A percentile compares a stretch with the other conserved stretches of the same genome.
Evolutionary conservation across 75 land plant species (phyloP).

Genomic region (Cunninghamia lanceolata): DNA sequence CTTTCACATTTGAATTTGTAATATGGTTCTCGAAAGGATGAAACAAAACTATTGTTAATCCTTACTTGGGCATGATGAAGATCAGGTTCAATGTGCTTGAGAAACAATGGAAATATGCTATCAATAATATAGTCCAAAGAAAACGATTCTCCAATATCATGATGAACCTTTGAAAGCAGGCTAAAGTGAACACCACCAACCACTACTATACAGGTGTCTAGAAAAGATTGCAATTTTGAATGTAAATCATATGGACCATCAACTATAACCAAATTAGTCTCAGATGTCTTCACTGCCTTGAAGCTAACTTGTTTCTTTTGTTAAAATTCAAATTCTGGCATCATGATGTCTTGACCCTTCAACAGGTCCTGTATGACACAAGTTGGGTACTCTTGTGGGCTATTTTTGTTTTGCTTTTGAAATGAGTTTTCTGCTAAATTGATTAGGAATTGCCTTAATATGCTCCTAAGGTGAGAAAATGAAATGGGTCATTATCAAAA

Average conservation of each 20-base stretch:
- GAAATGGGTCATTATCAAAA: too few relatives aligned
- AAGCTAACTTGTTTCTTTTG: conserved; percentile 70
- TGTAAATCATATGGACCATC: conserved; percentile 97
- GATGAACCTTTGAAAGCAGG: conserved; percentile 87
- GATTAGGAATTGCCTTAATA: too few relatives aligned
- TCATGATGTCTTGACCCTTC: conserved; percentile 61
- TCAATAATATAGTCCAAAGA: conserved; percentile 93
- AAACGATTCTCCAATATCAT: conserved; percentile 89
- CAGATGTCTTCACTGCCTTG: conserved; percentile 57
- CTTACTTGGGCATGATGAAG: conserved; percentile 99
- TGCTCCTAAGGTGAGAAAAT: too few relatives aligned
- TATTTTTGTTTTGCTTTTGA: too few relatives aligned
- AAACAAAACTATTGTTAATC: conserved; percentile 95
- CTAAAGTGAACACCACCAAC: conserved; percentile 99
- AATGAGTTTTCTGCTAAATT: too few relatives aligned
- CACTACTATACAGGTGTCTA: conserved; percentile 97
- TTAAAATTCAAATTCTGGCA: conserved; percentile 91
- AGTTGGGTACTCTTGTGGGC: too few relatives aligned
- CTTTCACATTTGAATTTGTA: conserved; percentile 91
- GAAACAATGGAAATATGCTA: conserved; percentile 96
- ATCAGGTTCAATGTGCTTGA: conserved; percentile 98
- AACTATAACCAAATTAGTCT: conserved; percentile 93
- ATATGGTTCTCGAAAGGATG: conserved; percentile 94
- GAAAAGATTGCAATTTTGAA: conserved; percentile 72
- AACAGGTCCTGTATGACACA: conserved; percentile 80